phyloP scores from a whole-genome alignment of 2,329 filamentous ascomycete species.

The Drechslera avenae region DNA sequence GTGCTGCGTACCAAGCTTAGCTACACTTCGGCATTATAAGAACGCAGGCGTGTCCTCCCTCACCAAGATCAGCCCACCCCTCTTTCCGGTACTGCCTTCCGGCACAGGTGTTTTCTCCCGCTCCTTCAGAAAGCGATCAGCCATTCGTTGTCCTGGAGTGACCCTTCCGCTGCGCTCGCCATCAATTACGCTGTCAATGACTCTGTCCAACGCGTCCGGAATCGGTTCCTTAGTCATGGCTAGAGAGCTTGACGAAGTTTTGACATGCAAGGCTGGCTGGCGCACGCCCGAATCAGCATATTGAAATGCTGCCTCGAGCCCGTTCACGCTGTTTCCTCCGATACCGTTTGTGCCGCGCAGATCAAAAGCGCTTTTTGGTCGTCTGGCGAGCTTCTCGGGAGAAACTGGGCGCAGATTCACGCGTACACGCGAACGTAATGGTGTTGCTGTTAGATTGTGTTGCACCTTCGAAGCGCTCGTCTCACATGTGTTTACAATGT shows the following conservation, averaged over 20 bases:
- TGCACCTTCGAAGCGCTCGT: not conserved
- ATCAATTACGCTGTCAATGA: constrained; percentile 17
- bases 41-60: constrained; percentile 35
- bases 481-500: constrained; percentile 17
- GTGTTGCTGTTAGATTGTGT: constrained; percentile 6
- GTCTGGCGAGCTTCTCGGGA: constrained; percentile 25
- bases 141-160: constrained; percentile 42
- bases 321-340: not conserved
- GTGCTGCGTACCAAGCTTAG: too few species aligned
- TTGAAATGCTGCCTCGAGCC: not conserved
- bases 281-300: constrained; percentile 12
- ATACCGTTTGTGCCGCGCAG: constrained; percentile 22
- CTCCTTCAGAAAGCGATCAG: constrained; percentile 35
- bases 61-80: constrained; percentile 12
- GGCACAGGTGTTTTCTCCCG: constrained; percentile 17
- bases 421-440: constrained; percentile 22
- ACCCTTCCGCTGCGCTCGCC: constrained; percentile 17
- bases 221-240: constrained; percentile 23
- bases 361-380: constrained; percentile 44
- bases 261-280: constrained; percentile 7
- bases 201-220: constrained; percentile 15
- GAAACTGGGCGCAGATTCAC: constrained; percentile 24
- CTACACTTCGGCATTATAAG: constrained; percentile 7
- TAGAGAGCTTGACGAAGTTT: constrained; percentile 21
- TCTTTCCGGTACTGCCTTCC: constrained; percentile 1